These are phyloP conservation scores for Trypanosoma rangeli DNA, from an alignment of 208 protist species.

Conservation along the genomic window DNA sequence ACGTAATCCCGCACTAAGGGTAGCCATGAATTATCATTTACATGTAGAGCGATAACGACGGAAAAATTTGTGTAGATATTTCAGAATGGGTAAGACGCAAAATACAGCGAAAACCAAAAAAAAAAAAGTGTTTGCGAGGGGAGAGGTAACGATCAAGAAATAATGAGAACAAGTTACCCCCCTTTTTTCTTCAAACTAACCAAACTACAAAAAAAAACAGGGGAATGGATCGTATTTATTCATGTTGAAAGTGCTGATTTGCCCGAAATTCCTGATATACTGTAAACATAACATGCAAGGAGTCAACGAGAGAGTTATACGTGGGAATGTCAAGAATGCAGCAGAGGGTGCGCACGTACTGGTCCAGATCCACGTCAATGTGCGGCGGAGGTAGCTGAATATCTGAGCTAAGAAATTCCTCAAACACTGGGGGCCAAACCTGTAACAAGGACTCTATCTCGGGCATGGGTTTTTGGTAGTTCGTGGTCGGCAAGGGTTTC, in stretches of 20 bases:
- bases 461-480: conserved; percentile 96
- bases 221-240: conserved; percentile 30
- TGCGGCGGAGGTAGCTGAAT: conserved; percentile 85
- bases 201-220: neutral
- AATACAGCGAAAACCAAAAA: neutral
- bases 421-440: conserved; percentile 94
- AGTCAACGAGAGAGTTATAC: conserved; percentile 96
- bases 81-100: neutral
- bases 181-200: neutral
- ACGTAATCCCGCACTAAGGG: too few relatives aligned
- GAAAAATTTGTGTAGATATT: neutral
- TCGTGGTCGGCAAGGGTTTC: conserved; percentile 94
- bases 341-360: conserved; percentile 95
- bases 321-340: conserved; percentile 97
- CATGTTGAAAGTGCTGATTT: conserved; percentile 94
- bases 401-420: conserved; percentile 93
- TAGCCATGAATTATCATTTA: too few relatives aligned
- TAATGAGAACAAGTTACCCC: too few relatives aligned
- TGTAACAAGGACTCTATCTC: conserved; percentile 96
- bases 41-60: neutral
- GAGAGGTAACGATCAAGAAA: too few relatives aligned
- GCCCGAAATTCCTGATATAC: conserved; percentile 96
- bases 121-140: neutral
- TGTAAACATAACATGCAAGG: conserved; percentile 97
- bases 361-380: conserved; percentile 93